A percentile compares a stretch with the other conserved stretches of the same genome.
Conservation (phyloP, 1,284 basidiomycete genomes). For the Austroboletus niveus region DNA sequence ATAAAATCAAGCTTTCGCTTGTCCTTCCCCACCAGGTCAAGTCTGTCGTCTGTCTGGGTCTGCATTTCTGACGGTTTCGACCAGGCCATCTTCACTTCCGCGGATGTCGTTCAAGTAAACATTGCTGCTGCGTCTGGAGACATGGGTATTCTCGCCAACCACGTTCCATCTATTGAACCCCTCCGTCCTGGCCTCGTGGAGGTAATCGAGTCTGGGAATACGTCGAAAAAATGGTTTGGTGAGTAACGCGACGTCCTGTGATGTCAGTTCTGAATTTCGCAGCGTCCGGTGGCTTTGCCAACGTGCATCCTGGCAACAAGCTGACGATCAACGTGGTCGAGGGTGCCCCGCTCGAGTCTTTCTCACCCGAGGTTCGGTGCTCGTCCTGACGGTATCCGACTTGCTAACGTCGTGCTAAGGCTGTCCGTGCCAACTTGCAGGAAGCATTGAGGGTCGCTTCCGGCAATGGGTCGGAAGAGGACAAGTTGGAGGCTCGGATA, state of each 20-base stretch:
- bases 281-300: conserved; percentile 98
- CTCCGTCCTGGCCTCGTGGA: conserved; percentile 92
- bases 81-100: conserved; percentile 83
- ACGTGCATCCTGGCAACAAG: conserved; percentile 96
- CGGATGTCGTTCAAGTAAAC: conserved; percentile 93
- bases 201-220: conserved; percentile 78
- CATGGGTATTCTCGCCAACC: conserved; percentile 98
- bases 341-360: conserved; percentile 90
- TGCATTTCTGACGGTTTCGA: conserved; percentile 12
- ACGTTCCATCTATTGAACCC: conserved; percentile 92
- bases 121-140: conserved; percentile 92
- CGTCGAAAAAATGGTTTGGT: conserved; percentile 96
- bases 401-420: conserved; percentile 47
- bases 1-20: conserved; percentile 88
- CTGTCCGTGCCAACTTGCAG: conserved; percentile 84
- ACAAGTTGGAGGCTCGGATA: conserved; percentile 92
- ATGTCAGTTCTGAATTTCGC: conserved; percentile 7
- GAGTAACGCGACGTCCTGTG: conserved; percentile 34
- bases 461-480: conserved; percentile 86
- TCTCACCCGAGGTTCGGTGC: conserved; percentile 73
- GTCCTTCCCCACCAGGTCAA: conserved; percentile 91
- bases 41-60: conserved; percentile 18
- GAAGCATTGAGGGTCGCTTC: conserved; percentile 85
- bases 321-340: conserved; percentile 97
- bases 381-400: neutral